Evolutionary conservation across 768 basidiomycete species (phyloP).

Genomic region (Suillus subalutaceus): DNA sequence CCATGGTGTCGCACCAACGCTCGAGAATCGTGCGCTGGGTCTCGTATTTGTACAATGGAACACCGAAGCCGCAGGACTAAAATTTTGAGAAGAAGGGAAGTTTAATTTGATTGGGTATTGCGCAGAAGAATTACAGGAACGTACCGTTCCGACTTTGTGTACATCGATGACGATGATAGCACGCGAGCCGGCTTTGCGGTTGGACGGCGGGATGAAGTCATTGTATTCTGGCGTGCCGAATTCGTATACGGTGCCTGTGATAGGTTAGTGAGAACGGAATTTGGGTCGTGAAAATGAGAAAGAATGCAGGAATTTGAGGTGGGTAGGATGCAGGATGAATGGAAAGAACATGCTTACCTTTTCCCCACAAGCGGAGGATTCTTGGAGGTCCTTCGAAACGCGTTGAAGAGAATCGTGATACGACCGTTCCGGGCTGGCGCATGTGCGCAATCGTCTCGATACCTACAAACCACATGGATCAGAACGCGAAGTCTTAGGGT

Average conservation of each 20-base stretch:
- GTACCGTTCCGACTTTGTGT: slow-evolving; percentile 55
- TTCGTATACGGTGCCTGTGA: slow-evolving; percentile 58
- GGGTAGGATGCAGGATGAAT: neutral
- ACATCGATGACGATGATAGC: slow-evolving; percentile 64
- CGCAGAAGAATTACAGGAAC: slow-evolving; percentile 15
- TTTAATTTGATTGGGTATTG: neutral
- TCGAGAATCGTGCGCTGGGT: slow-evolving; percentile 56
- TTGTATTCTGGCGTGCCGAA: slow-evolving; percentile 66
- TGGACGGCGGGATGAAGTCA: slow-evolving; percentile 45
- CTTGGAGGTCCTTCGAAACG: slow-evolving; percentile 62
- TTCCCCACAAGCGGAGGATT: slow-evolving; percentile 63
- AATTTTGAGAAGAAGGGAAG: neutral
- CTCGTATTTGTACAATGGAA: slow-evolving; percentile 62
- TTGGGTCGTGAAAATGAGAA: neutral
- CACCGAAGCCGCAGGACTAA: slow-evolving; percentile 69
- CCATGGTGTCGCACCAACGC: slow-evolving; percentile 46
- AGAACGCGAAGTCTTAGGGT: neutral
- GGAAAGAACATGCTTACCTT: slow-evolving; percentile 38
- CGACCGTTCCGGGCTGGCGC: slow-evolving; percentile 55
- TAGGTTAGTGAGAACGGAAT: neutral
- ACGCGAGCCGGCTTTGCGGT: slow-evolving; percentile 58
- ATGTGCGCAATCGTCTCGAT: slow-evolving; percentile 63
- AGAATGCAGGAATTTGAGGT: neutral
- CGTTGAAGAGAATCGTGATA: slow-evolving; percentile 62
- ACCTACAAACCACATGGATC: slow-evolving; percentile 35